These are phyloP conservation scores for Suillus subalutaceus DNA, from an alignment of 768 basidiomycete genomes.

Conservation along the genomic window DNA sequence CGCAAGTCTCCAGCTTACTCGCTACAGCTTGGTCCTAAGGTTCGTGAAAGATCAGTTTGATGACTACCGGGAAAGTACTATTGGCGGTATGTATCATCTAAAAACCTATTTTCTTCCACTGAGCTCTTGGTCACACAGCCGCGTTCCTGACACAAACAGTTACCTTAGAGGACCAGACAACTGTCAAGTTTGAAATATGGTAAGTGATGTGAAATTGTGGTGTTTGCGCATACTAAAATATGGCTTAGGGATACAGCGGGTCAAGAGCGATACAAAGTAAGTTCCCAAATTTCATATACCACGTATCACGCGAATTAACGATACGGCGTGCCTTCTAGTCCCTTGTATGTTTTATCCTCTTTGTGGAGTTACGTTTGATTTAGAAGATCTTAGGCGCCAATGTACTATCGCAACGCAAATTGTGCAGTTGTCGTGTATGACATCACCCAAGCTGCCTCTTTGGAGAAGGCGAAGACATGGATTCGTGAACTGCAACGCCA, in stretches of 20 bases:
- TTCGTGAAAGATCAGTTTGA: slow-evolving; percentile 98
- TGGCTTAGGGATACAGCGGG: slow-evolving; percentile 87
- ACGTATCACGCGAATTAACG: slow-evolving; percentile 8
- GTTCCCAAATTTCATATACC: slow-evolving; percentile 20
- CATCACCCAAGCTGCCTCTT: slow-evolving; percentile 88
- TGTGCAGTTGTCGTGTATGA: slow-evolving; percentile 96
- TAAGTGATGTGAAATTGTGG: slow-evolving; percentile 37
- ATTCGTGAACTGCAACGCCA: slow-evolving; percentile 96
- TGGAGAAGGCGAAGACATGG: slow-evolving; percentile 96
- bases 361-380: slow-evolving; percentile 3
- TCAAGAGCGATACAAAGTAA: slow-evolving; percentile 91
- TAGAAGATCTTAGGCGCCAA: slow-evolving; percentile 65
- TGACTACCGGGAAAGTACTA: slow-evolving; percentile 93
- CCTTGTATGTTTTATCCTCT: slow-evolving; percentile 41
- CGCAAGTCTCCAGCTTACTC: slow-evolving; percentile 26
- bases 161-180: slow-evolving; percentile 82
- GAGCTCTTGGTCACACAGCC: slow-evolving; percentile 50
- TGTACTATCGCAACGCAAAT: slow-evolving; percentile 96
- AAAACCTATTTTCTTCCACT: slow-evolving; percentile 12
- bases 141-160: slow-evolving; percentile 99
- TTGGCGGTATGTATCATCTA: slow-evolving; percentile 62
- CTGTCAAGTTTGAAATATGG: slow-evolving; percentile 99
- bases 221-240: slow-evolving; percentile 10
- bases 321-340: slow-evolving; percentile 33
- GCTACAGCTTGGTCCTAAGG: slow-evolving; percentile 81